These are phyloP conservation scores for Solanum pennellii DNA, from an alignment of 257 asterid genomes.

Conservation along the genomic window DNA sequence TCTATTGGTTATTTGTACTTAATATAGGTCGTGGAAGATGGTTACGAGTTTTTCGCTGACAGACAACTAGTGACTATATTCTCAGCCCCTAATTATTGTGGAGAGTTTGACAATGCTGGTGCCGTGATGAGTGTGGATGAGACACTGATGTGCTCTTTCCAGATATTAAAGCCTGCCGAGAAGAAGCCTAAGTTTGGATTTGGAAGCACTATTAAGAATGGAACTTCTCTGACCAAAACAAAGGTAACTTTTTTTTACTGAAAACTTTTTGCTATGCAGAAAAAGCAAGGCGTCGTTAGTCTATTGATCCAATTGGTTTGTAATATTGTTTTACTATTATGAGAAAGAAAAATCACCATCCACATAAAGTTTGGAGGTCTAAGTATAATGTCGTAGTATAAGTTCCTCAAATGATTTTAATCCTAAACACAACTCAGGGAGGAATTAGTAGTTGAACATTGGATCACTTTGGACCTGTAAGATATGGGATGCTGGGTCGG, in stretches of 20 bases:
- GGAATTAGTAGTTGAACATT: background rate
- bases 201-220: constrained; percentile 49
- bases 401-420: background rate
- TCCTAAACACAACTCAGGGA: background rate
- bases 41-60: constrained; percentile 80
- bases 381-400: background rate
- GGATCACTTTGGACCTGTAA: background rate
- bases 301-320: background rate
- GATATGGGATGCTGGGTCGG: background rate
- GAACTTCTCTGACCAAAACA: constrained; percentile 36
- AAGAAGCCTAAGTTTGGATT: constrained; percentile 64
- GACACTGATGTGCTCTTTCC: constrained; percentile 81
- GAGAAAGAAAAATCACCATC: background rate
- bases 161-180: constrained; percentile 67
- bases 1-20: background rate
- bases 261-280: background rate
- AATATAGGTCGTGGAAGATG: constrained; percentile 68
- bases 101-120: constrained; percentile 76
- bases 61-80: constrained; percentile 72
- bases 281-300: background rate
- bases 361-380: background rate
- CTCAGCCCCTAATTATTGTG: constrained; percentile 81
- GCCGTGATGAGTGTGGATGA: constrained; percentile 87
- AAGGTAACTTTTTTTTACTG: constrained; percentile 26
- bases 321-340: background rate